Base-by-base conservation (phyloP, 768 basidiomycete genomes). In the Pisolithus marmoratus region DNA sequence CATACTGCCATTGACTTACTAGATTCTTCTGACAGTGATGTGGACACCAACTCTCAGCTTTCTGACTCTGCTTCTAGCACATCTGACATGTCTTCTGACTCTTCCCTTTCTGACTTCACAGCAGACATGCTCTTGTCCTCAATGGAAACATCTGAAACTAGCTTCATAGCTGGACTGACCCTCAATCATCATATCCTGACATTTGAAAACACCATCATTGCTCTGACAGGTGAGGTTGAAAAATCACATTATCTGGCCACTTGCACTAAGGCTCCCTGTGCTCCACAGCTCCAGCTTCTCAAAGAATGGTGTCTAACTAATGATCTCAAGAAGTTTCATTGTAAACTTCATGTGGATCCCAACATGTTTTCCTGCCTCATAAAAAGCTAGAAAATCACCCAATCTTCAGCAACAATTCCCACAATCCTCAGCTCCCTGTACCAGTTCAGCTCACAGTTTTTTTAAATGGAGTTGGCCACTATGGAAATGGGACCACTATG, bases 381-480 rank as follows among this genome's bases (percentile, higher is more conserved):
- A 20, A 40, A 0, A 31, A 46, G 5, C 65, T 70, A 40, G 23
- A 58, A 8, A 40, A 46, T n/a, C 60, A 70, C 50, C 57, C 57
- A 14, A 52, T 70, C 11, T 71, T 71, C 50, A 11, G 43, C 11
- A 66, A 63, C 46, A 54, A 52, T 17, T 59, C 52, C 0, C 45
- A 49, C 37, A 49, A 59, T 29, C 20, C 26, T 2, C 68, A 70
- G 50, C 54, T 62, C 12, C 63, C 64, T 9, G 55, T 69, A 26
- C 56, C 60, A 3, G 45, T 57, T 9, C 67, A 71, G 45, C 61
- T 72, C 6, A 61, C 68, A 2, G 64, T 70, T 24, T 55, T 61
- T 24, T 38, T 68, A 36, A 62, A 53, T 37, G 73, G 2, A 70
- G 69, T 51, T 56, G 48, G 42, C 11, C 53, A 54, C 19, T 54